phyloP scores from a whole-genome alignment of 2,329 filamentous ascomycete genomes.

The Chaetomium globosum region DNA sequence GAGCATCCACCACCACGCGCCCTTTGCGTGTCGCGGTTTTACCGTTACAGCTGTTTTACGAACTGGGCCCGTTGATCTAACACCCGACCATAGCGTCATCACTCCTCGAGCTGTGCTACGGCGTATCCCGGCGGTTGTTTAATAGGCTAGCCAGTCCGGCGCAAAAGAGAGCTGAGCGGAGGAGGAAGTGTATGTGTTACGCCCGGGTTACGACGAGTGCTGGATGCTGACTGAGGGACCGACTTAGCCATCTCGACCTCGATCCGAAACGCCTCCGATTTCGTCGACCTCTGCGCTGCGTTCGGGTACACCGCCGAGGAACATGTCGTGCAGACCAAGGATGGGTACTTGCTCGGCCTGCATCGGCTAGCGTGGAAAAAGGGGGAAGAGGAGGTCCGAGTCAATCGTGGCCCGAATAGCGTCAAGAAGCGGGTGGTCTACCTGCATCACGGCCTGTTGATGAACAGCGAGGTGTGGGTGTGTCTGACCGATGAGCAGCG shows the following conservation, averaged over 20 bases:
- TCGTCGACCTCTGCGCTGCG: constrained; percentile 87
- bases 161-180: constrained; percentile 66
- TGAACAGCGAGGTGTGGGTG: constrained; percentile 99
- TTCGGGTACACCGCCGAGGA: constrained; percentile 95
- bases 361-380: constrained; percentile 83
- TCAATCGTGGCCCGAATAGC: constrained; percentile 71
- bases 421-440: constrained; percentile 85
- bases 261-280: constrained; percentile 85
- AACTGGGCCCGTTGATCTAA: constrained; percentile 25
- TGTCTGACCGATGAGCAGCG: constrained; percentile 84
- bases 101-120: constrained; percentile 80
- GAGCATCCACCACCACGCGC: constrained; percentile 43
- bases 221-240: constrained; percentile 36
- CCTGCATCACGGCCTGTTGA: constrained; percentile 91
- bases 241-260: constrained; percentile 67
- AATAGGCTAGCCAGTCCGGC: constrained; percentile 74
- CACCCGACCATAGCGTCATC: constrained; percentile 62
- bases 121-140: constrained; percentile 78
- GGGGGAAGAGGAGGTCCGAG: constrained; percentile 75
- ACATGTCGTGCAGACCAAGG: constrained; percentile 90
- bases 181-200: constrained; percentile 60
- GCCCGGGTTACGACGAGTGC: neutral
- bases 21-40: neutral
- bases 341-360: constrained; percentile 89
- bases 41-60: neutral